Evolutionary conservation across 148 eudicot genomes (phyloP).

Genomic region (Linanthus parryae): DNA sequence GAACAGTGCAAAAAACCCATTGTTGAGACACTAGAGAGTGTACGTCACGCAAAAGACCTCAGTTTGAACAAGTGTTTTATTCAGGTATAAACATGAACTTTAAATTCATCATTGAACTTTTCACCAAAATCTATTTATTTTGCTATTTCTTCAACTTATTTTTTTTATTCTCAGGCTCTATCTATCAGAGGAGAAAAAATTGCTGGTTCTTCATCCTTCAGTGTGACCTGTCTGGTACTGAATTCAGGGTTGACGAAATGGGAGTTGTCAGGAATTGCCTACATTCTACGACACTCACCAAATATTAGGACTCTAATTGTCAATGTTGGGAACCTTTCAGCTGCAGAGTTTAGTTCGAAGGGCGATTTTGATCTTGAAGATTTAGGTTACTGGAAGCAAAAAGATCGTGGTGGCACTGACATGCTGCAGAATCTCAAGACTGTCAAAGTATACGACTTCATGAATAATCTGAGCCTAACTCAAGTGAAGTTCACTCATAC

Average conservation of each 20-base stretch:
- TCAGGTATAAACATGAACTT: not conserved
- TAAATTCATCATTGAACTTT: not conserved
- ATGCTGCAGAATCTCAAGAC: too few species aligned
- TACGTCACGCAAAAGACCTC: not conserved
- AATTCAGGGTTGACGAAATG: constrained; percentile 3
- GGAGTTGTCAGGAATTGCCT: constrained; percentile 11
- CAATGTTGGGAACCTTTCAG: not conserved
- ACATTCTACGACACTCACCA: constrained; percentile 7
- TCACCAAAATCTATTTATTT: not conserved
- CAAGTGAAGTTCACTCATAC: too few species aligned
- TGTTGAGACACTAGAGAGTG: not conserved
- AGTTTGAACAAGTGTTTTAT: not conserved
- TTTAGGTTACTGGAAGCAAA: too few species aligned
- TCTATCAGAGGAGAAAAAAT: not conserved
- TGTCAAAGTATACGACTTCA: too few species aligned
- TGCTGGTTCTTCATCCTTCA: not conserved
- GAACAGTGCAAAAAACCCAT: too few species aligned
- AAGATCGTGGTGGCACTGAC: too few species aligned
- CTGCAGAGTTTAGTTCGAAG: not conserved
- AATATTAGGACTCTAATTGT: constrained; percentile 6
- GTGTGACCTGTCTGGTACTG: not conserved
- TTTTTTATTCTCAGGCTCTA: not conserved
- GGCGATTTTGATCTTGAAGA: too few species aligned
- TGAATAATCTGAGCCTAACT: too few species aligned
- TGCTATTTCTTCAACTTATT: not conserved